Percentiles rank a stretch among this genome's conserved stretches.
Conservation (phyloP, 345 rosid genomes). For the Microcos paniculata region DNA sequence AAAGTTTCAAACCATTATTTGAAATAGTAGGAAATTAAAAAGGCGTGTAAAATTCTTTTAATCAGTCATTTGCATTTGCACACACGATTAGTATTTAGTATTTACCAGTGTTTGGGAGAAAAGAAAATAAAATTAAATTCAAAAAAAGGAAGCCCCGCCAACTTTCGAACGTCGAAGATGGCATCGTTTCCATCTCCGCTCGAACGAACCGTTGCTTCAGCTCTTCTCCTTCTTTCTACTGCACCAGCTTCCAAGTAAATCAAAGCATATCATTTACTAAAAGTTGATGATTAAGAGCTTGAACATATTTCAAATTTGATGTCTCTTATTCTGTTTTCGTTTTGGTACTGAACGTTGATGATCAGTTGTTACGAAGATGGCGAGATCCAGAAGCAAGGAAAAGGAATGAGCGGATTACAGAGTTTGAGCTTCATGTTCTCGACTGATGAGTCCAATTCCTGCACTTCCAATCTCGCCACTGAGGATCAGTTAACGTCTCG, state of each 20-base stretch:
- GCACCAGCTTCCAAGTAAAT: constrained; percentile 34
- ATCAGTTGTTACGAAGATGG: constrained; percentile 15
- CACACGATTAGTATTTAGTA: no score
- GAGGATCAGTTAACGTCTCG: constrained; percentile 36
- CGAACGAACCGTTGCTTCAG: constrained; percentile 69
- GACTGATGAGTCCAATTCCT: constrained; percentile 35
- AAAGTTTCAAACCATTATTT: no score
- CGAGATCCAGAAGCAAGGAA: neutral
- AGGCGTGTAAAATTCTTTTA: neutral
- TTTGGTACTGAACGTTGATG: constrained; percentile 21
- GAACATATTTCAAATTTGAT: neutral
- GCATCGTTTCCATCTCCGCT: constrained; percentile 57
- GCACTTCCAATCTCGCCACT: constrained; percentile 42
- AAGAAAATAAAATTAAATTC: neutral
- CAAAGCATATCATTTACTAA: neutral
- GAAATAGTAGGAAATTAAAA: no score
- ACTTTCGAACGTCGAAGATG: constrained; percentile 26
- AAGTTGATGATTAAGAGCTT: neutral
- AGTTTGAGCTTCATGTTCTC: constrained; percentile 42
- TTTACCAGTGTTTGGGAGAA: neutral
- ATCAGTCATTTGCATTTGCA: neutral
- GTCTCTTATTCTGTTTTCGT: neutral
- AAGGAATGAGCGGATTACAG: constrained; percentile 20
- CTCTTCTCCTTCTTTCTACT: constrained; percentile 75
- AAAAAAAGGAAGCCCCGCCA: constrained; percentile 53